Evolutionary conservation across 495 filamentous ascomycete species (phyloP).

Genomic region (Copromyces sp.): DNA sequence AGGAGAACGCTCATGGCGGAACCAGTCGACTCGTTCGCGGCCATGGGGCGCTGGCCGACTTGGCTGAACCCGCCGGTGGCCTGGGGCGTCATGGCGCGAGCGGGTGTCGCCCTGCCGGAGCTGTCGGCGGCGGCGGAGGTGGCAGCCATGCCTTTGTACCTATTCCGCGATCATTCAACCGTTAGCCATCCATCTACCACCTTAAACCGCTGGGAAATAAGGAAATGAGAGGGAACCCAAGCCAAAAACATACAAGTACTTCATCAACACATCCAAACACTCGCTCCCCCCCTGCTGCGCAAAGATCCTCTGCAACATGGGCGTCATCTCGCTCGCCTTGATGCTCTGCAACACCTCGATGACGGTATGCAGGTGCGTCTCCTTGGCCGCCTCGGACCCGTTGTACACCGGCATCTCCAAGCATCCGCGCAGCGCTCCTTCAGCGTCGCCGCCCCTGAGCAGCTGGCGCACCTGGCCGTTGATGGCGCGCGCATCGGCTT

Average conservation of each 20-base stretch:
- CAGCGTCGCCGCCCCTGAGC: conserved; percentile 71
- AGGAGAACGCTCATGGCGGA: conserved; percentile 87
- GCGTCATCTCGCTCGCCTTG: conserved; percentile 81
- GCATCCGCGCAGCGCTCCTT: conserved; percentile 69
- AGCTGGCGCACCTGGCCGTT: conserved; percentile 74
- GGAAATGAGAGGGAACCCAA: neutral
- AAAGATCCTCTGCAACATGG: conserved; percentile 69
- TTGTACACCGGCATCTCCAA: conserved; percentile 56
- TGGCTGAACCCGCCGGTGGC: conserved; percentile 69
- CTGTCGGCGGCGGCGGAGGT: conserved; percentile 15
- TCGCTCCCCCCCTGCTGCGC: conserved; percentile 60
- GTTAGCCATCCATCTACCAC: conserved; percentile 4
- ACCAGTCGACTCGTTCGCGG: conserved; percentile 60
- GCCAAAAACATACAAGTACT: conserved; percentile 51
- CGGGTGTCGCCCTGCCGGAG: conserved; percentile 24
- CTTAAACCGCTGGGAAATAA: neutral
- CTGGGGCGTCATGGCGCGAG: conserved; percentile 56
- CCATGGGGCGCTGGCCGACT: conserved; percentile 56
- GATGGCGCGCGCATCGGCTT: conserved; percentile 61
- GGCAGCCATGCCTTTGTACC: conserved; percentile 77
- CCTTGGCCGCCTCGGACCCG: conserved; percentile 66
- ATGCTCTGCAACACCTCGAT: conserved; percentile 84
- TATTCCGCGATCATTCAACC: conserved; percentile 5
- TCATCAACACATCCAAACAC: conserved; percentile 62
- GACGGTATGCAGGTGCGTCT: conserved; percentile 69